Evolutionary conservation across 1,284 basidiomycete species (phyloP).

Genomic region (Microbotryomycetes sp.): DNA sequence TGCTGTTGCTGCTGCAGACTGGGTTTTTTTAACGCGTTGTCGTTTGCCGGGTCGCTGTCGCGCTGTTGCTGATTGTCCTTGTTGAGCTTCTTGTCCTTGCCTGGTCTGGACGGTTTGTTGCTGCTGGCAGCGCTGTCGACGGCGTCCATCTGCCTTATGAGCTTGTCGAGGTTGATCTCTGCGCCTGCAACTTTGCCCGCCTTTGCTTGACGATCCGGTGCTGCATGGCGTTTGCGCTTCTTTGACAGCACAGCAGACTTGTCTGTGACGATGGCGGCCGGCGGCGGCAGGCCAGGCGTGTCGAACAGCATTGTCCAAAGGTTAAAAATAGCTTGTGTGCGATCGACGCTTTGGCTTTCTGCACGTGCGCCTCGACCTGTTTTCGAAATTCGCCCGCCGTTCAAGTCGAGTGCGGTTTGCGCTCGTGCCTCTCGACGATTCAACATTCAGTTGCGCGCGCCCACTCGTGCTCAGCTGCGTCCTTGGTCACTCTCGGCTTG

Average conservation of each 20-base stretch:
- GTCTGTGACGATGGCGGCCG: not conserved
- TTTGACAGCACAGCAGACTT: slow-evolving; percentile 3
- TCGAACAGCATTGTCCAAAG: slow-evolving; percentile 25
- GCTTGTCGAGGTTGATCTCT: slow-evolving; percentile 66
- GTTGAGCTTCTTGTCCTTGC: not conserved
- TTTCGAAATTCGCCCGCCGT: not conserved
- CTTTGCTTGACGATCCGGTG: not conserved
- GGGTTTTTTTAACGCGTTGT: not conserved
- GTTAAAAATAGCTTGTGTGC: not conserved
- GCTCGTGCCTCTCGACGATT: not conserved
- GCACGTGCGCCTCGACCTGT: not conserved
- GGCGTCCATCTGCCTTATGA: slow-evolving; percentile 56
- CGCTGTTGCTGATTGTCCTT: not conserved
- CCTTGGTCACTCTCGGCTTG: no score
- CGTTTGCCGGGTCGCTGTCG: not conserved
- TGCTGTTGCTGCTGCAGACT: not conserved
- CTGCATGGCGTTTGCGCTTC: slow-evolving; percentile 17
- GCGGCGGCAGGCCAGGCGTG: slow-evolving; percentile 16
- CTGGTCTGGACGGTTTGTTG: not conserved
- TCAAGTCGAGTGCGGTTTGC: not conserved
- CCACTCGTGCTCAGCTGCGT: no score
- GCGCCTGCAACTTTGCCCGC: slow-evolving; percentile 41
- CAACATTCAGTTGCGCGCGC: no score
- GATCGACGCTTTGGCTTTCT: not conserved
- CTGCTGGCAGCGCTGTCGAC: slow-evolving; percentile 16